Percentiles rank a stretch among this genome's conserved stretches.
These are phyloP conservation scores for Coemansia sp. DNA, from an alignment of 192 early-diverging fungal species.

Conservation along the genomic window DNA sequence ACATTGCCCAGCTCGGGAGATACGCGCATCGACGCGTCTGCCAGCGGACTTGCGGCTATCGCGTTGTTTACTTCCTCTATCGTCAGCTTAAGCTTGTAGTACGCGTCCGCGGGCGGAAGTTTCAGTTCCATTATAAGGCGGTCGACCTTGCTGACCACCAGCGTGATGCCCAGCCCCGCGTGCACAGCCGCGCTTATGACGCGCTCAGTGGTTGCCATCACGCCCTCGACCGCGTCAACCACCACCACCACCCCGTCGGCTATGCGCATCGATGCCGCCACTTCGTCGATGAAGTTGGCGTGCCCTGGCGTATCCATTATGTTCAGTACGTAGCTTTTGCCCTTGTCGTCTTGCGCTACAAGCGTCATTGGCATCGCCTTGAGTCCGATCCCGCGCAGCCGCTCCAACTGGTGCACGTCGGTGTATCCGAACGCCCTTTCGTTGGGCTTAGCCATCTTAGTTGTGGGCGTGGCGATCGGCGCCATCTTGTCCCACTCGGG, in stretches of 20 bases:
- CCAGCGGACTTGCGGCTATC: slow-evolving; percentile 52
- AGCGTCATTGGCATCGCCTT: slow-evolving; percentile 94
- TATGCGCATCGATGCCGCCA: slow-evolving; percentile 78
- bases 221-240: slow-evolving; percentile 96
- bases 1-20: slow-evolving; percentile 96
- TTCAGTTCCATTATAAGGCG: slow-evolving; percentile 96
- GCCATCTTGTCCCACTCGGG: slow-evolving; percentile 46
- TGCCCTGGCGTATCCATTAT: slow-evolving; percentile 95
- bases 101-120: slow-evolving; percentile 93
- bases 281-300: slow-evolving; percentile 93
- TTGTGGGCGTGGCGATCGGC: slow-evolving; percentile 36
- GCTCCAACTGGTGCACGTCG: slow-evolving; percentile 88
- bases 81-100: slow-evolving; percentile 93
- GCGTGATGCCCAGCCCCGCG: slow-evolving; percentile 74
- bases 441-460: slow-evolving; percentile 36
- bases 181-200: slow-evolving; percentile 78
- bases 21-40: slow-evolving; percentile 54
- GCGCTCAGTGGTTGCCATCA: slow-evolving; percentile 92
- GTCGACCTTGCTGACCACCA: slow-evolving; percentile 98
- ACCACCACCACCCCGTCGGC: slow-evolving; percentile 89
- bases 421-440: slow-evolving; percentile 57
- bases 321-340: slow-evolving; percentile 88
- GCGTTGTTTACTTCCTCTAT: slow-evolving; percentile 93
- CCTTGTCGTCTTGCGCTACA: slow-evolving; percentile 81
- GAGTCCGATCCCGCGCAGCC: slow-evolving; percentile 84